A percentile compares a stretch with the other conserved stretches of the same genome.
Evolutionary conservation across 2,329 filamentous ascomycete genomes (phyloP).

Genomic region (Cercospora nicotianae): DNA sequence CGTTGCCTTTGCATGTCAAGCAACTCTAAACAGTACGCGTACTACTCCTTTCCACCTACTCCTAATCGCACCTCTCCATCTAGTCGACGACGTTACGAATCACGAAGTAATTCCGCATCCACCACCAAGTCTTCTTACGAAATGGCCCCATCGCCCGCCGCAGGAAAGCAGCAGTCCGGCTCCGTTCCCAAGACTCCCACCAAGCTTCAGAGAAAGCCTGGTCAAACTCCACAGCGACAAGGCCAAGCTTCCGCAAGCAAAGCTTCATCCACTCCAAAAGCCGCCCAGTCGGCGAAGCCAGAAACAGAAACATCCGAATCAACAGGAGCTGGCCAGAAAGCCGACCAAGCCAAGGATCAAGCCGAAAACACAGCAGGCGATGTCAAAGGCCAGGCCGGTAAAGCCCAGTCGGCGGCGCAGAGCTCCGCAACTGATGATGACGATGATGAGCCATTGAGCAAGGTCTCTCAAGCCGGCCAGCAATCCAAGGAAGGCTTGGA

Average conservation of each 20-base stretch:
- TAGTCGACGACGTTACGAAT: conserved; percentile 32
- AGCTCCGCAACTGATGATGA: conserved; percentile 37
- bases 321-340: conserved; percentile 41
- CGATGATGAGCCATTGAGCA: conserved; percentile 43
- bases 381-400: conserved; percentile 40
- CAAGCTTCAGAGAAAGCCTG: conserved; percentile 47
- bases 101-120: conserved; percentile 35
- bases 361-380: conserved; percentile 36
- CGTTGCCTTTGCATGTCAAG: conserved; percentile 48
- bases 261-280: conserved; percentile 33
- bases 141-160: conserved; percentile 54
- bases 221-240: conserved; percentile 20
- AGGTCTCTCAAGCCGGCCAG: conserved; percentile 50
- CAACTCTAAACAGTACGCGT: conserved; percentile 51
- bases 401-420: conserved; percentile 40
- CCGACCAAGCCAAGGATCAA: conserved; percentile 39
- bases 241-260: conserved; percentile 12
- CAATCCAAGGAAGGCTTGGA: conserved; percentile 48
- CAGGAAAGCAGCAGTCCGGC: conserved; percentile 49
- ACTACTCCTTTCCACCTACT: conserved; percentile 54
- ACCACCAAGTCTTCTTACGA: conserved; percentile 36
- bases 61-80: conserved; percentile 48
- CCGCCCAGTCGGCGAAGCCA: conserved; percentile 37
- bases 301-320: conserved; percentile 40
- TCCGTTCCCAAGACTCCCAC: conserved; percentile 51